A percentile compares a stretch with the other conserved stretches of the same genome.
These are phyloP conservation scores for Stachybotrys chlorohalonatus DNA, from an alignment of 2,329 filamentous ascomycete species.

Conservation along the genomic window DNA sequence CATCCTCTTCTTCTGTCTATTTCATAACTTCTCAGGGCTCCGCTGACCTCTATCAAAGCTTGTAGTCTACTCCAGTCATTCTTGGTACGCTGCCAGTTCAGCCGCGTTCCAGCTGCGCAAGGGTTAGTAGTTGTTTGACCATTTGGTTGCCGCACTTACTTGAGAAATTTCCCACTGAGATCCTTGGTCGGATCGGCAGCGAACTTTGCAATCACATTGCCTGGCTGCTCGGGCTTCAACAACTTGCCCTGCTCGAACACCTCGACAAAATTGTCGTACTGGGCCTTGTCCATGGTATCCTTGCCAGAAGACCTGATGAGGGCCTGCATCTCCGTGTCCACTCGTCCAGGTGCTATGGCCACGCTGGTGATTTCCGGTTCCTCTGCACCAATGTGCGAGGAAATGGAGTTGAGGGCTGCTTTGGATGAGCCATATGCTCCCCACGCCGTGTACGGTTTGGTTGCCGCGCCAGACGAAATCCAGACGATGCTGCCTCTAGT, in stretches of 20 bases:
- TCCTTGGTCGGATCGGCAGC: slow-evolving; percentile 54
- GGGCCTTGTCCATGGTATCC: slow-evolving; percentile 38
- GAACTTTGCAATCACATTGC: slow-evolving; percentile 75
- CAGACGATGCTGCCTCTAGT: slow-evolving; percentile 65
- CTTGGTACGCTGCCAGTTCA: slow-evolving; percentile 46
- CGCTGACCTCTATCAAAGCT: neutral
- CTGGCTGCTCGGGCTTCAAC: slow-evolving; percentile 75
- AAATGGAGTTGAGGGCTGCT: slow-evolving; percentile 74
- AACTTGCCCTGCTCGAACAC: slow-evolving; percentile 64
- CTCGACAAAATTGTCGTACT: slow-evolving; percentile 59
- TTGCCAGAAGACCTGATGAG: slow-evolving; percentile 58
- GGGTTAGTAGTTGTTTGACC: too few species aligned
- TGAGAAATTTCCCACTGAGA: slow-evolving; percentile 69
- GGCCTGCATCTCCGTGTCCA: slow-evolving; percentile 88
- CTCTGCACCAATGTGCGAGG: slow-evolving; percentile 62
- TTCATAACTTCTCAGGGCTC: neutral
- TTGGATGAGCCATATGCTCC: slow-evolving; percentile 76
- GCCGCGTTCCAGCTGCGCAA: slow-evolving; percentile 25
- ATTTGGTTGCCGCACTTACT: slow-evolving; percentile 32
- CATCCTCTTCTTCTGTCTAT: slow-evolving; percentile 19
- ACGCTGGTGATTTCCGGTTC: slow-evolving; percentile 68
- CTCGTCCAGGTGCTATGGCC: slow-evolving; percentile 67
- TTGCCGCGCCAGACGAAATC: slow-evolving; percentile 70
- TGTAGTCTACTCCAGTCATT: slow-evolving; percentile 6
- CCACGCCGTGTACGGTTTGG: slow-evolving; percentile 61